These are phyloP conservation scores for Globisporangium paroecandrum DNA, from an alignment of 352 stramenopile genomes.

Conservation along the genomic window DNA sequence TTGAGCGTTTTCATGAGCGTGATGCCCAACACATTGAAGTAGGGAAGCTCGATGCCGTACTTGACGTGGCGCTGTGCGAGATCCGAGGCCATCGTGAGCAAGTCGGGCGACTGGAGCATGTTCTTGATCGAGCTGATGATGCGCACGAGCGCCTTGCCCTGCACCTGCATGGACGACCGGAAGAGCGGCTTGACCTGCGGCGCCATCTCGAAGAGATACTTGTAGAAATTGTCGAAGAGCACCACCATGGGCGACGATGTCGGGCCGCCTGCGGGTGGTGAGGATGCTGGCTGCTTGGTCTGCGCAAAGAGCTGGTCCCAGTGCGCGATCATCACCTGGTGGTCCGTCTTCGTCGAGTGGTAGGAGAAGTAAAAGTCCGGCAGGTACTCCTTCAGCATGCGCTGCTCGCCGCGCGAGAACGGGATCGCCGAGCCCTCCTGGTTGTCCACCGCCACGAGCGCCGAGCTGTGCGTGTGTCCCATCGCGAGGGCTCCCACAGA, in stretches of 20 bases:
- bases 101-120: constrained; percentile 30
- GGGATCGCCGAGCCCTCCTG: constrained; percentile 3
- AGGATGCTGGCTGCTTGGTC: constrained; percentile 6
- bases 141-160: constrained; percentile 37
- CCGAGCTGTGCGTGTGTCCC: constrained; percentile 11
- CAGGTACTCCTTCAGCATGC: constrained; percentile 25
- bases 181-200: constrained; percentile 41
- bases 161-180: constrained; percentile 34
- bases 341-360: constrained; percentile 26
- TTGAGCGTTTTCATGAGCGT: constrained; percentile 25
- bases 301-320: constrained; percentile 31
- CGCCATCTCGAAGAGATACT: constrained; percentile 31
- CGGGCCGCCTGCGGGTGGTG: constrained; percentile 3
- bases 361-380: constrained; percentile 25
- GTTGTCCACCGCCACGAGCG: constrained; percentile 23
- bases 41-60: constrained; percentile 32
- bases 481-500: background rate
- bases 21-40: constrained; percentile 35
- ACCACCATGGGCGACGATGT: constrained; percentile 27
- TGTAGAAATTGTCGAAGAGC: constrained; percentile 46
- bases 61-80: constrained; percentile 34
- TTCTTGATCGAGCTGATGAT: constrained; percentile 39
- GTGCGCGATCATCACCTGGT: constrained; percentile 21
- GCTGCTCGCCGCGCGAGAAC: constrained; percentile 19
- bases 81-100: constrained; percentile 24